Conservation (phyloP, 148 eudicot genomes). For the Chenopodium suecicum region DNA sequence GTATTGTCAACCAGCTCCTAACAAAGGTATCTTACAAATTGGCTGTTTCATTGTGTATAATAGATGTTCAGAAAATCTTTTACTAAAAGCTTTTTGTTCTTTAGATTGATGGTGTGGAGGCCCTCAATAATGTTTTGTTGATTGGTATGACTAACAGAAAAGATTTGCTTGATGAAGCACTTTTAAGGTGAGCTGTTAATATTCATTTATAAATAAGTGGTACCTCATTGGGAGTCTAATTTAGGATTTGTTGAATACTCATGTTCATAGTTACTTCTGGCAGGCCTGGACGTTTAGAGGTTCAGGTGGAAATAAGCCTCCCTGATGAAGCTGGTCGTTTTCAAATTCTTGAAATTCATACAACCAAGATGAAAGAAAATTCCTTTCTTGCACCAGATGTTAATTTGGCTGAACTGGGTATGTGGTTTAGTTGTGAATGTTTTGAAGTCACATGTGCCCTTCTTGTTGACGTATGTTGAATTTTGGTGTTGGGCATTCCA, state of each 20-base stretch:
- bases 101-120: conserved; percentile 98
- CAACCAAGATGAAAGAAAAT: conserved; percentile 96
- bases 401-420: conserved; percentile 81
- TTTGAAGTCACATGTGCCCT: background rate
- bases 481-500: background rate
- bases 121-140: conserved; percentile 92
- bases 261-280: background rate
- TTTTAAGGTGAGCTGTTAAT: conserved; percentile 57
- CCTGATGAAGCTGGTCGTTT: conserved; percentile 96
- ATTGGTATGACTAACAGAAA: conserved; percentile 99
- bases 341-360: conserved; percentile 96
- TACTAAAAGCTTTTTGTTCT: background rate
- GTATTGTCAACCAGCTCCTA: conserved; percentile 95
- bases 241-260: background rate
- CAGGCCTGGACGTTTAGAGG: conserved; percentile 99
- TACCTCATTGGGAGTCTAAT: background rate
- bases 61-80: background rate
- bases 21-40: conserved; percentile 66
- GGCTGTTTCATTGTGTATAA: background rate
- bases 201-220: background rate
- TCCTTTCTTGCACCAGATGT: conserved; percentile 91
- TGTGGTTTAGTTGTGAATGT: conserved; percentile 22
- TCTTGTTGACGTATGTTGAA: background rate
- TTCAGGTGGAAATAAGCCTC: conserved; percentile 98
- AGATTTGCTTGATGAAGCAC: conserved; percentile 99